A percentile compares a stretch with the other conserved stretches of the same genome.
phyloP scores from a whole-genome alignment of 1,139 yeast species.

The Suhomyces chickasaworum region DNA sequence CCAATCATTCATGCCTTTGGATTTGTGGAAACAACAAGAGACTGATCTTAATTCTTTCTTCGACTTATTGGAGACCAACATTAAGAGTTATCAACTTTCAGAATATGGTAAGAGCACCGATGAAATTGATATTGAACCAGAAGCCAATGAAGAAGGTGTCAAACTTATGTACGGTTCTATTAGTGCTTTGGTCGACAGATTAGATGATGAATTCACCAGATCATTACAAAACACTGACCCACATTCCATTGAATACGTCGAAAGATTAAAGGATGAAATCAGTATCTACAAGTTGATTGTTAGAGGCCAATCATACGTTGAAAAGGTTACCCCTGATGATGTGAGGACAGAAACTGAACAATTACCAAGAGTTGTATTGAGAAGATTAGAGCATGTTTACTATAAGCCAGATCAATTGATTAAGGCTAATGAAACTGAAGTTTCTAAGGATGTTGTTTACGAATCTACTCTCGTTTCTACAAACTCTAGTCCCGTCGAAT shows the following conservation, averaged over 20 bases:
- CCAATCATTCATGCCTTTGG: slow-evolving; percentile 73
- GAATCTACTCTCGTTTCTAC: slow-evolving; percentile 40
- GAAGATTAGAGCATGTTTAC: slow-evolving; percentile 91
- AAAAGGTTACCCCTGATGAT: slow-evolving; percentile 55
- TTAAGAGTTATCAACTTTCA: slow-evolving; percentile 62
- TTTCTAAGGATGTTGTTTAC: slow-evolving; percentile 57
- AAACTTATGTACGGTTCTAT: slow-evolving; percentile 81
- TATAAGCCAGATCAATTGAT: slow-evolving; percentile 86
- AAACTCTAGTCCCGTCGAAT: slow-evolving; percentile 37
- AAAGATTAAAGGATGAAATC: slow-evolving; percentile 86
- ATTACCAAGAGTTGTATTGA: slow-evolving; percentile 73
- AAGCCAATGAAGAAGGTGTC: slow-evolving; percentile 65
- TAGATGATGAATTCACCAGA: slow-evolving; percentile 91
- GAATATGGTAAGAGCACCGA: slow-evolving; percentile 80
- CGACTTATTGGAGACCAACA: slow-evolving; percentile 65
- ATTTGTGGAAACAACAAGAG: slow-evolving; percentile 77
- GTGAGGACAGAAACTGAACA: slow-evolving; percentile 55
- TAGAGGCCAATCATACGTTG: slow-evolving; percentile 85
- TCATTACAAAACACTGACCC: slow-evolving; percentile 90
- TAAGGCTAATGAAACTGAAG: slow-evolving; percentile 63
- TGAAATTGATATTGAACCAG: slow-evolving; percentile 78
- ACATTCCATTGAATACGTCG: slow-evolving; percentile 91
- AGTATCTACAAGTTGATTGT: slow-evolving; percentile 73
- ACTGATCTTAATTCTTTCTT: slow-evolving; percentile 65
- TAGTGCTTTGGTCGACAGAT: slow-evolving; percentile 84